These are phyloP conservation scores for Ampelocalamus luodianensis DNA, from an alignment of 176 grass and related monocot species.

Conservation along the genomic window DNA sequence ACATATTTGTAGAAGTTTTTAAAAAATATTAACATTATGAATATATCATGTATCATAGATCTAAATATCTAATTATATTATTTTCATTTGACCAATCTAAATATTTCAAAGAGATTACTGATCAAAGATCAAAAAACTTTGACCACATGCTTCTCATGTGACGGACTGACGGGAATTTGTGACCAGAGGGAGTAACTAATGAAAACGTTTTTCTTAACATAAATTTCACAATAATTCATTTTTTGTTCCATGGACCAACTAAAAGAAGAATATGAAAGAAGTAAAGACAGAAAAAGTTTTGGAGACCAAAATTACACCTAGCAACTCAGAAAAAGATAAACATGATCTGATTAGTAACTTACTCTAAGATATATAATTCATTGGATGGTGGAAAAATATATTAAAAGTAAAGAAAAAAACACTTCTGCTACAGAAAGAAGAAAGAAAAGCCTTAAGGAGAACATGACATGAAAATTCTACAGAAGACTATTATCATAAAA, in stretches of 20 bases:
- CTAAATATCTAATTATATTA: neutral
- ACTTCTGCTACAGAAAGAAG: neutral
- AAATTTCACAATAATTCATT: slow-evolving; percentile 14
- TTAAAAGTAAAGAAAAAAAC: neutral
- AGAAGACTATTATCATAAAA: neutral
- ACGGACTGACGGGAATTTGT: neutral
- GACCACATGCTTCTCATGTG: neutral
- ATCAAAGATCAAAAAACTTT: slow-evolving; percentile 10
- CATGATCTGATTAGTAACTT: neutral
- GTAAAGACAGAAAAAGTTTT: neutral
- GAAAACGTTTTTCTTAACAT: neutral
- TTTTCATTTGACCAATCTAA: neutral
- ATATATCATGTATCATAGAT: neutral
- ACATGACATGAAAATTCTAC: neutral
- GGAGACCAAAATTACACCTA: neutral
- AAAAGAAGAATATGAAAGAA: neutral
- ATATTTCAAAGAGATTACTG: neutral
- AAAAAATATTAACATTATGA: neutral
- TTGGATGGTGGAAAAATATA: neutral
- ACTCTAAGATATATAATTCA: neutral
- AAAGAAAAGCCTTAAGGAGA: slow-evolving; percentile 5
- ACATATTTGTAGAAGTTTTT: neutral
- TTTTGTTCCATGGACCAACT: neutral
- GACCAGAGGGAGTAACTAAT: neutral
- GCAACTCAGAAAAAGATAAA: neutral